A percentile compares a stretch with the other conserved stretches of the same genome.
Evolutionary conservation across 208 protist genomes (phyloP).

Genomic region (Trypanosoma vivax): DNA sequence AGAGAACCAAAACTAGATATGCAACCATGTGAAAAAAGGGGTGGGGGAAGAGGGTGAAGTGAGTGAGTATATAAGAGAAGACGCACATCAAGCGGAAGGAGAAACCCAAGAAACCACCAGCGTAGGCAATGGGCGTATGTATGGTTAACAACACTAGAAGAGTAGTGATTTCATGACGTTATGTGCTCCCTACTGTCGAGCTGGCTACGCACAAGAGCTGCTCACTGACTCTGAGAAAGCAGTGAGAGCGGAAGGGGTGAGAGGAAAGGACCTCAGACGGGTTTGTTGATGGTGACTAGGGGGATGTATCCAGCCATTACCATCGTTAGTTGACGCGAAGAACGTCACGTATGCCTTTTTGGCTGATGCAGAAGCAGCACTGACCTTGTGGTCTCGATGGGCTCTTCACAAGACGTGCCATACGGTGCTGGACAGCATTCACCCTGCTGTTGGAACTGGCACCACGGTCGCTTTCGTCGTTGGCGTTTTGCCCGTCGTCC

Average conservation of each 20-base stretch:
- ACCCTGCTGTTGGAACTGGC: background rate
- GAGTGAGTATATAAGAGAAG: background rate
- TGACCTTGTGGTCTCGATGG: slow-evolving; percentile 26
- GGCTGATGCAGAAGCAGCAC: slow-evolving; percentile 62
- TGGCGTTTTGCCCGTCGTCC: no score
- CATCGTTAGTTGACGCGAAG: slow-evolving; percentile 11
- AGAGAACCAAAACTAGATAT: background rate
- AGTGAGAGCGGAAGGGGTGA: no score
- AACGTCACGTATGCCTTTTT: slow-evolving; percentile 61
- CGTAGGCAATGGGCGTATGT: background rate
- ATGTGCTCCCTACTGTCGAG: no score
- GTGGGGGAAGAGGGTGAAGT: background rate
- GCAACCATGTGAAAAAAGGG: background rate
- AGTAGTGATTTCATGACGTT: no score
- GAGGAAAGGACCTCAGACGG: no score
- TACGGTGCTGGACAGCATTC: slow-evolving; percentile 55
- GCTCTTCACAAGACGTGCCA: slow-evolving; percentile 55
- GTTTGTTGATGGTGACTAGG: no score
- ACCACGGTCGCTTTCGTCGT: no score
- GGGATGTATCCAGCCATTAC: no score
- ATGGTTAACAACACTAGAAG: no score
- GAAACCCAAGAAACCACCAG: background rate
- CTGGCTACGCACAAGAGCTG: no score
- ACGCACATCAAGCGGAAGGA: background rate
- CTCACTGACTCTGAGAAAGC: no score